Conservation (phyloP, 176 grass and related monocot species). For the Chloris gayana region DNA sequence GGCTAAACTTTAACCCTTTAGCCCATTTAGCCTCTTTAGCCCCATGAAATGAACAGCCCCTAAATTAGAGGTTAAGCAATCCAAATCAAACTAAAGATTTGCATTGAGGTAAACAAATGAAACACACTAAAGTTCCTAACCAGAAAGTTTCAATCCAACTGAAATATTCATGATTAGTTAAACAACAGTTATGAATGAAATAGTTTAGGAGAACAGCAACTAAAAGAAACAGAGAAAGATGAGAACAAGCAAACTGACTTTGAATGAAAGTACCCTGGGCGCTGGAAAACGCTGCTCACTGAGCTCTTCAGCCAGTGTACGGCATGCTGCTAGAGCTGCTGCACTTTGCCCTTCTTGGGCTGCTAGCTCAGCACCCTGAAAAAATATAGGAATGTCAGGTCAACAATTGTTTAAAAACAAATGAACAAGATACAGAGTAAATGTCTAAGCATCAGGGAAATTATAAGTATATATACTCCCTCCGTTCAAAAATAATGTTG, state of each 20-base stretch:
- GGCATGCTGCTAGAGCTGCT: conserved; percentile 92
- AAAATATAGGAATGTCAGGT: conserved; percentile 1
- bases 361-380: conserved; percentile 93
- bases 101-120: too few species aligned
- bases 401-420: conserved; percentile 19
- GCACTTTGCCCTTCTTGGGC: conserved; percentile 87
- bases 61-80: neutral
- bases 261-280: conserved; percentile 95
- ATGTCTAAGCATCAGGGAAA: neutral
- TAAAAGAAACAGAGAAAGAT: conserved; percentile 11
- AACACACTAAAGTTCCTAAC: too few species aligned
- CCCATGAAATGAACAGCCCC: too few species aligned
- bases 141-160: too few species aligned
- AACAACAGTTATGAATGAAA: conserved; percentile 8
- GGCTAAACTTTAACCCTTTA: too few species aligned
- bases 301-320: conserved; percentile 89
- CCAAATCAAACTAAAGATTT: conserved; percentile 11
- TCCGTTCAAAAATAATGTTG: too few species aligned
- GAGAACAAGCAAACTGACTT: conserved; percentile 60
- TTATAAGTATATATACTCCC: too few species aligned
- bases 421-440: conserved; percentile 10
- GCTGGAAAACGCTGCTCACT: conserved; percentile 89
- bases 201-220: neutral
- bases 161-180: conserved; percentile 9
- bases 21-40: too few species aligned